Evolutionary conservation across 306 rosid species (phyloP), one percentile per base, ranked within the genome.

Genomic region (Delonix regia): DNA sequence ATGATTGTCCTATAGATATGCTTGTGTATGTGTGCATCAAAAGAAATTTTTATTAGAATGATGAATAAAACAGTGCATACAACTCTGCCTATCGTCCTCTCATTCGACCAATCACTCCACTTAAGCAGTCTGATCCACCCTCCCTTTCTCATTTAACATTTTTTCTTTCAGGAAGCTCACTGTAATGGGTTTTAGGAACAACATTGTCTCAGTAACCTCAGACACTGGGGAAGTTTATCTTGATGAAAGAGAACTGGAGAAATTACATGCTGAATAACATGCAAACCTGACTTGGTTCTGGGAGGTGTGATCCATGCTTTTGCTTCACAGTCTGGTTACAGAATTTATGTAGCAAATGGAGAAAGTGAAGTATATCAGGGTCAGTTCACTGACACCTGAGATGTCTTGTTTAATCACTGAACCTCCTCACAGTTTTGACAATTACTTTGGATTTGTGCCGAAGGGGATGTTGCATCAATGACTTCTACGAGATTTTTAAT

Each of bases 391-490:
- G 70, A 87, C 97, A 87, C 97, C 92, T 79, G 93, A 88, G 69
- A 92, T 94, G 82, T 85, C 97, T 71, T 85, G 97, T 87, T 92
- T 92, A 80, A 86, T 90, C 76, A 75, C 73, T 22, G 92, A 94
- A 64, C 96, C 97, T 11, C 68, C 87, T 56, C 80, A 89, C 78
- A 86, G 90, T 78, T 85, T 94, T 28, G 90, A 90, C 42, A 80
- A 84, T 72, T 75, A 81, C 83, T 80, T 90, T 4, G 93, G 86
- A 36, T 83, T 87, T 47, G 85, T 93, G 10, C 86, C 86, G 11
- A 87, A 87, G 56, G 92, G 88, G 86, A 89, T 90, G 88, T 28
- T 88, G 83, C 81, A 79, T 69, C 74, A 73, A 77, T 88, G 88
- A 90, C 60, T 15, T 45, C 36, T 27, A 25, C 69, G 53, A 12